Conservation (phyloP, 805 yeast species). For the Ogataea chonburiensis region DNA sequence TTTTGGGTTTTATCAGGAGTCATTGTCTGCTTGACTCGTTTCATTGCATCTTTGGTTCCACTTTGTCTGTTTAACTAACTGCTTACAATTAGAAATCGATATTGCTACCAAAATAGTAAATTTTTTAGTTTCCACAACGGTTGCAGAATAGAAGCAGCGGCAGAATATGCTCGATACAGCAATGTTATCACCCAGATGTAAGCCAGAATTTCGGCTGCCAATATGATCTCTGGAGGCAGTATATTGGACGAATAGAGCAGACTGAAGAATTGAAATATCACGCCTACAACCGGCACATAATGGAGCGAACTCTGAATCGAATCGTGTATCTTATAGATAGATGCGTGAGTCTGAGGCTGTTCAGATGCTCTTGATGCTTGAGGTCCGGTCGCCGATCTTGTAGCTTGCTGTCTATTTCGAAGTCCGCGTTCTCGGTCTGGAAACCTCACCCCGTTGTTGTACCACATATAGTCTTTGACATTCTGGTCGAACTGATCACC, state of each 20-base stretch:
- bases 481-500: constrained; percentile 14
- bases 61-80: constrained; percentile 6
- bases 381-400: not conserved
- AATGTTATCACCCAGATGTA: constrained; percentile 10
- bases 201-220: constrained; percentile 11
- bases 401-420: constrained; percentile 6
- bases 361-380: not conserved
- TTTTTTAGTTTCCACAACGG: constrained; percentile 6
- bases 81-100: constrained; percentile 4
- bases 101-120: constrained; percentile 4
- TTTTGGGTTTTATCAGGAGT: constrained; percentile 7
- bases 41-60: constrained; percentile 11
- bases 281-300: constrained; percentile 16
- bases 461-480: constrained; percentile 21
- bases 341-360: constrained; percentile 4
- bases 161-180: constrained; percentile 12
- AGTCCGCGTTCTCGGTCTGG: constrained; percentile 19
- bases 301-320: constrained; percentile 16
- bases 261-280: constrained; percentile 15
- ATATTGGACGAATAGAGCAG: constrained; percentile 12
- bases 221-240: constrained; percentile 10
- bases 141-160: not conserved
- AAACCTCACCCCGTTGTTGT: constrained; percentile 21
- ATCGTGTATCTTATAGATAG: constrained; percentile 15
- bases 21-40: constrained; percentile 2